Conservation (phyloP, 768 basidiomycete species). For the Asterophora parasitica region DNA sequence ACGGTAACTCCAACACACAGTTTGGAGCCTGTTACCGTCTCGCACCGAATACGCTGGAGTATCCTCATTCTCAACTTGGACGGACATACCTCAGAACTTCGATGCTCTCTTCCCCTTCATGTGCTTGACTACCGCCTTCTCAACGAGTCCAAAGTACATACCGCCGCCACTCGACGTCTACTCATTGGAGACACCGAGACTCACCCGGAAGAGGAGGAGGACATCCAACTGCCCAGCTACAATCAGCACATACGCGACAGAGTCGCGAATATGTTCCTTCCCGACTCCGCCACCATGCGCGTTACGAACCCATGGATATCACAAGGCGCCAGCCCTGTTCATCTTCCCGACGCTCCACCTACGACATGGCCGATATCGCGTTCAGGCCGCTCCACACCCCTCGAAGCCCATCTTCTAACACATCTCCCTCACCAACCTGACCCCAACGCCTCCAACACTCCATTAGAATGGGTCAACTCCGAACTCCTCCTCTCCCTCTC, state of each 20-base stretch:
- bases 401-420: slow-evolving; percentile 31
- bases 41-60: slow-evolving; percentile 78
- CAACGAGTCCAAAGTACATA: slow-evolving; percentile 68
- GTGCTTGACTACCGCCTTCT: slow-evolving; percentile 72
- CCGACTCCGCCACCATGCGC: slow-evolving; percentile 58
- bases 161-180: slow-evolving; percentile 71
- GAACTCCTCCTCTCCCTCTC: slow-evolving; percentile 72
- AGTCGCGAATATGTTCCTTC: slow-evolving; percentile 72
- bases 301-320: slow-evolving; percentile 61
- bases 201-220: slow-evolving; percentile 43
- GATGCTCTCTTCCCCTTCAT: slow-evolving; percentile 87
- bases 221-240: slow-evolving; percentile 85
- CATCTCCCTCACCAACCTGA: slow-evolving; percentile 45
- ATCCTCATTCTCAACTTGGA: slow-evolving; percentile 81
- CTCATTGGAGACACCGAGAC: slow-evolving; percentile 43
- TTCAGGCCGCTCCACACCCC: slow-evolving; percentile 36
- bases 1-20: slow-evolving; percentile 65
- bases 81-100: slow-evolving; percentile 91
- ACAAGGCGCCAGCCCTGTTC: slow-evolving; percentile 33
- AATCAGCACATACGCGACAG: slow-evolving; percentile 86
- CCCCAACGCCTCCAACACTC: slow-evolving; percentile 34
- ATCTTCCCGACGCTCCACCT: slow-evolving; percentile 16
- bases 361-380: slow-evolving; percentile 14
- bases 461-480: slow-evolving; percentile 79
- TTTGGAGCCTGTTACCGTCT: slow-evolving; percentile 69